Conservation (phyloP, 2,329 filamentous ascomycete species). For the Claviceps sp. region DNA sequence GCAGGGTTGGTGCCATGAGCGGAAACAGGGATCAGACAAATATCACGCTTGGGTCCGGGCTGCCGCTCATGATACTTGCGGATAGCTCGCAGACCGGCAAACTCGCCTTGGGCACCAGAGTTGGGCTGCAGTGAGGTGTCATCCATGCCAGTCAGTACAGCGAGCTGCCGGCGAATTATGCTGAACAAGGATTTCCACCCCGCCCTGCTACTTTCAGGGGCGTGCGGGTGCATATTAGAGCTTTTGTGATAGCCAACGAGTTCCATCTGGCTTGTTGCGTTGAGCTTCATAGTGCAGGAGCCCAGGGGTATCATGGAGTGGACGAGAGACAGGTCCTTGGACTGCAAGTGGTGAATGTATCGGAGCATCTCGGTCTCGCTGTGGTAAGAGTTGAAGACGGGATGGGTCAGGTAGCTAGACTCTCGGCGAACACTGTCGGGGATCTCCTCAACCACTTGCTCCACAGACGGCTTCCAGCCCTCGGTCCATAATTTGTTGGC, state of each 20-base stretch:
- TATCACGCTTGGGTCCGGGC: slow-evolving; percentile 60
- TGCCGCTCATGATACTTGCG: slow-evolving; percentile 67
- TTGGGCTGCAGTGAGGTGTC: slow-evolving; percentile 87
- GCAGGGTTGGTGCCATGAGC: slow-evolving; percentile 95
- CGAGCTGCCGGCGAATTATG: slow-evolving; percentile 62
- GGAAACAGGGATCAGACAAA: slow-evolving; percentile 88
- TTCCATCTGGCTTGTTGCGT: slow-evolving; percentile 86
- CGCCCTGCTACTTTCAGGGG: slow-evolving; percentile 45
- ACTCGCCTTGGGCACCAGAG: slow-evolving; percentile 91
- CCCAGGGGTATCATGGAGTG: slow-evolving; percentile 97
- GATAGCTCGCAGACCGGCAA: slow-evolving; percentile 79
- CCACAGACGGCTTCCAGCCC: slow-evolving; percentile 16
- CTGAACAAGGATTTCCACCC: slow-evolving; percentile 61
- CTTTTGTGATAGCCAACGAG: slow-evolving; percentile 68
- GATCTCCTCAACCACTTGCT: slow-evolving; percentile 28
- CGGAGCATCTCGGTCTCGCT: slow-evolving; percentile 89
- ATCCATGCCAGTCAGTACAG: slow-evolving; percentile 78
- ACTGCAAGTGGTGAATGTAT: slow-evolving; percentile 87
- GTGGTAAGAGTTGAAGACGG: slow-evolving; percentile 89
- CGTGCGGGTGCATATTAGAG: slow-evolving; percentile 70
- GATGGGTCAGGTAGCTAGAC: slow-evolving; percentile 69
- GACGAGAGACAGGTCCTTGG: slow-evolving; percentile 83
- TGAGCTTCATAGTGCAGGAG: slow-evolving; percentile 98
- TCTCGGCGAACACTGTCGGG: slow-evolving; percentile 53
- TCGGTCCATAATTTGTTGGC: slow-evolving; percentile 29